phyloP scores from a whole-genome alignment of 1,284 basidiomycete species.

The Melanopsichium pennsylvanicum region DNA sequence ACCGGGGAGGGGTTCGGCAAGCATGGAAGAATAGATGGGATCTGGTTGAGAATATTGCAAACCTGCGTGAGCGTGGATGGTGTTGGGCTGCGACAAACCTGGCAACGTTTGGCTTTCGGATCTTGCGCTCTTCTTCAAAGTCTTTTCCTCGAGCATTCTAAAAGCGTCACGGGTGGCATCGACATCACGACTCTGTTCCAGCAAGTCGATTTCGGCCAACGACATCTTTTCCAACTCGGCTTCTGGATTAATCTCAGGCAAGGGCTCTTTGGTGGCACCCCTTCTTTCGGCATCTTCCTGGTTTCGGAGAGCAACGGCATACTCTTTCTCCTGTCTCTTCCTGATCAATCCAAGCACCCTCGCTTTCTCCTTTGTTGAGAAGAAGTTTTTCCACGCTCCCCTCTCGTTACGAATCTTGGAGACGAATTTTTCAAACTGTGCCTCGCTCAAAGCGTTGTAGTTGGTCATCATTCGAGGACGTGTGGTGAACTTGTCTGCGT shows the following conservation, averaged over 20 bases:
- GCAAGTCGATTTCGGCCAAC: slow-evolving; percentile 42
- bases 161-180: slow-evolving; percentile 41
- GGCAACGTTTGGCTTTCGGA: slow-evolving; percentile 8
- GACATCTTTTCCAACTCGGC: slow-evolving; percentile 42
- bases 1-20: slow-evolving; percentile 50
- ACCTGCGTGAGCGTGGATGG: slow-evolving; percentile 53
- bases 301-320: slow-evolving; percentile 20
- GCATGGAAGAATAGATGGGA: slow-evolving; percentile 49
- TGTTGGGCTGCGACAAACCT: slow-evolving; percentile 37
- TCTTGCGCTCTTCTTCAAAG: neutral
- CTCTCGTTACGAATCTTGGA: slow-evolving; percentile 34
- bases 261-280: slow-evolving; percentile 31
- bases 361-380: slow-evolving; percentile 27
- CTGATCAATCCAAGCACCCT: slow-evolving; percentile 37
- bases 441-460: slow-evolving; percentile 53
- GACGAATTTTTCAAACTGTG: slow-evolving; percentile 52
- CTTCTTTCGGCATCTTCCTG: slow-evolving; percentile 40
- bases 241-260: slow-evolving; percentile 41
- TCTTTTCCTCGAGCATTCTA: slow-evolving; percentile 30
- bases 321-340: slow-evolving; percentile 34
- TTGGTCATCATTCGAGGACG: slow-evolving; percentile 51
- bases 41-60: slow-evolving; percentile 62
- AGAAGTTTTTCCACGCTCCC: slow-evolving; percentile 27
- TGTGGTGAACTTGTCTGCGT: slow-evolving; percentile 44
- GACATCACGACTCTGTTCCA: slow-evolving; percentile 36